Conservation (phyloP, 2,329 filamentous ascomycete genomes). For the Penicillium sp. region DNA sequence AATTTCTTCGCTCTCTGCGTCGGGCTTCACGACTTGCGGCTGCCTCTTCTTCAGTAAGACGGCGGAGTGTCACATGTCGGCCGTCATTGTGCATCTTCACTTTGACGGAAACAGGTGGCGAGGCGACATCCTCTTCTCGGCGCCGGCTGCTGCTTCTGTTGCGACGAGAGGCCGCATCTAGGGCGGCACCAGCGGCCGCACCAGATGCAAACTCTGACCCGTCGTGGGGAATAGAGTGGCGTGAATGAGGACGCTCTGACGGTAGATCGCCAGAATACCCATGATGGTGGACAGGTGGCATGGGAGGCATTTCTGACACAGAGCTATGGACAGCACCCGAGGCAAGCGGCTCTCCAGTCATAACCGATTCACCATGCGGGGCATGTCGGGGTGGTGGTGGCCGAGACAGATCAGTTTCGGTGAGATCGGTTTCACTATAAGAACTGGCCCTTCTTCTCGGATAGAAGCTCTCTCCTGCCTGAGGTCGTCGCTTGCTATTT, state of each 20-base stretch:
- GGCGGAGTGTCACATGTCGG: constrained; percentile 62
- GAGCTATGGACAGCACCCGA: constrained; percentile 32
- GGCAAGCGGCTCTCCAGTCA: constrained; percentile 33
- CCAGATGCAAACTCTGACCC: constrained; percentile 30
- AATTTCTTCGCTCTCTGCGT: constrained; percentile 46
- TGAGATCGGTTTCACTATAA: constrained; percentile 40
- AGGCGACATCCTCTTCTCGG: constrained; percentile 47
- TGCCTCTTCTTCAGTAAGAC: constrained; percentile 63
- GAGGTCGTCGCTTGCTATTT: constrained; percentile 60
- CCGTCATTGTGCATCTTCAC: constrained; percentile 67
- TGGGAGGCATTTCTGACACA: constrained; percentile 39
- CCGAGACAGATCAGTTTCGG: constrained; percentile 36
- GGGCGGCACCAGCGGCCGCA: constrained; percentile 32
- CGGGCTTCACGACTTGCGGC: constrained; percentile 60
- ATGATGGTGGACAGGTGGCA: constrained; percentile 41
- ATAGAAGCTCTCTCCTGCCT: constrained; percentile 65
- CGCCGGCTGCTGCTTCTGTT: constrained; percentile 34
- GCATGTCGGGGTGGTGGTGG: constrained; percentile 25
- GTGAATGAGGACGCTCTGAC: constrained; percentile 21
- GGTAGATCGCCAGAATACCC: constrained; percentile 37
- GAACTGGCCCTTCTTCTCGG: constrained; percentile 35
- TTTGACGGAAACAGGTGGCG: constrained; percentile 64
- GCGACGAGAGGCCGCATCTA: constrained; percentile 31
- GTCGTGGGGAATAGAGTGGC: constrained; percentile 13
- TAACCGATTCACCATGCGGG: constrained; percentile 35